Evolutionary conservation across 116 monocot species (phyloP), one percentile per base, ranked within the genome.

Genomic region (Trichopus zeylanicus): DNA sequence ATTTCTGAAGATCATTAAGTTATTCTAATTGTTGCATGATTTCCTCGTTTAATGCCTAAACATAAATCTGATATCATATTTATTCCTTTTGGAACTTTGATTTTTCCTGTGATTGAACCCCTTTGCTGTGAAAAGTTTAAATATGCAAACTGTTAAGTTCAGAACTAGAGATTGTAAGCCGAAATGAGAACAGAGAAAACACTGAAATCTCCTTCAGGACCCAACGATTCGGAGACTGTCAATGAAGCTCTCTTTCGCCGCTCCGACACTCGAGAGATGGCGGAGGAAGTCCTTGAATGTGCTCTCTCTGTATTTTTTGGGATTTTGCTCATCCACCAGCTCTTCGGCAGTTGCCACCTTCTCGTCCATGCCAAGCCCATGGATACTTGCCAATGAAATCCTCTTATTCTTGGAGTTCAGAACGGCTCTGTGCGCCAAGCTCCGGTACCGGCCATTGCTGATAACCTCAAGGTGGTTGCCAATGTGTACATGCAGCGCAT

Each of bases 401-500:
- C 86, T 71, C 42, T 7, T 52, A 38, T 57, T 30, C 24, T 67
- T 42, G 18, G 59, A 1, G 48, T 70, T 59, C 26, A 81, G 55
- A 7, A 81, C 46, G 9, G 65, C 86, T 51, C 72, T 55, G 71
- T 86, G 86, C 48, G 78, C 53, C 0, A 70, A 46, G 1, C 68
- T 73, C 48, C 38, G 71, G 60, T 71, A 78, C 27, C 24, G 56
- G 0, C 86, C 81, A 57, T 87, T 87, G 75, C 86, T 87, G 33
- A 82, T 48, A n/a, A 82, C 73, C 59, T 87, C 82, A 5, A 87
- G 35, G 34, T 78, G 37, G 49, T 87, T 75, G 19, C 82, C 86
- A 5, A 87, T 47, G 19, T 81, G 86, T n/a, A 86, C 81, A 19
- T 81, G 74, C 16, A 86, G 62, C 1, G 64, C 42, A 0, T 59